Base-by-base conservation (phyloP, 495 filamentous ascomycete genomes). In the Podospora tetraspora region DNA sequence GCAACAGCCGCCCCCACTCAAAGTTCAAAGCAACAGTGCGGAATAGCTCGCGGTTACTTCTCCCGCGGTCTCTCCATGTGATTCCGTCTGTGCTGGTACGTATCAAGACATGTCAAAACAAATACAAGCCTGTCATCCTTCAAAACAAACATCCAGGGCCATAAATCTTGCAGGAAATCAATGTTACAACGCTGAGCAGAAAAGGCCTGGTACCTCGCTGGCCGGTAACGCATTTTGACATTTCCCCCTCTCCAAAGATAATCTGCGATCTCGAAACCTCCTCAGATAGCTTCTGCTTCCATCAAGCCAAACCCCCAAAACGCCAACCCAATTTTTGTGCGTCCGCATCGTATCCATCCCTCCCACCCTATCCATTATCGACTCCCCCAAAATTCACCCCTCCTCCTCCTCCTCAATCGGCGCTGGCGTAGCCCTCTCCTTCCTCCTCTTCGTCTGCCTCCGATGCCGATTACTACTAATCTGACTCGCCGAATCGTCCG, bases 401-500 rank as follows among this genome's bases (percentile, higher is more conserved):
- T 76, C 75, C 59, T 77, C 75, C 73, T 95, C 92, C 77, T 97
- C 93, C 77, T 92, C 91, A 10, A 96, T 92, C 0, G 88, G 87
- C 21, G 92, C 93, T 0, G 93, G 92, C 3, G 93, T 96, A 12
- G 90, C 84, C 73, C 92, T 83, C 79, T 94, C 91, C 64, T 84
- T 85, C 65, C 91, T 83, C 68, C 88, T 78, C 81, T 91, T 91
- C 6, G 87, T 89, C 73, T 91, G 34, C 34, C 34, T 80, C 63
- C 92, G 84, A 30, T 87, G 82, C 65, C 91, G 83, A 66, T 87
- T 90, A 57, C 88, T 91, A 71, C 88, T 90, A 64, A 97, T 92
- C 71, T 97, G 97, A 77, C 93, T 97, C 16, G 95, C 95, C 56
- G 82, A 85, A 74, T 90, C 88, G 72, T 90, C 88, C 1, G 88